A percentile compares a stretch with the other conserved stretches of the same genome.
Conservation (phyloP, 1,139 yeast species). For the Insectozyma bohioensis region DNA sequence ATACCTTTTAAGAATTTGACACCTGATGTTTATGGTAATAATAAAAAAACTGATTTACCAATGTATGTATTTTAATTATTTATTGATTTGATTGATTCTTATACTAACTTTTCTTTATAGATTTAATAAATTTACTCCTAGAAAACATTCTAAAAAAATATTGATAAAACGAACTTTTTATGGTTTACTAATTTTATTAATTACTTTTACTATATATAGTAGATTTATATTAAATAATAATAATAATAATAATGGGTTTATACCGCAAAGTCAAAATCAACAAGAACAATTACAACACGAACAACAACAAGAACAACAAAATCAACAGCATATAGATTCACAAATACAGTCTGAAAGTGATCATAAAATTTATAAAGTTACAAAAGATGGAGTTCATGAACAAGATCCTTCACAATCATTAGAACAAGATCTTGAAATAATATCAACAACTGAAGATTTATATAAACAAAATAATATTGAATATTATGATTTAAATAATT, state of each 20-base stretch:
- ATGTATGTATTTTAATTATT: constrained; percentile 26
- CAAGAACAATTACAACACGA: constrained; percentile 4
- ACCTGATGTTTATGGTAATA: constrained; percentile 29
- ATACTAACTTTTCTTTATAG: constrained; percentile 12
- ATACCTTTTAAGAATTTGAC: constrained; percentile 5
- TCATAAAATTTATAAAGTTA: constrained; percentile 33
- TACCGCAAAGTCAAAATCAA: background rate
- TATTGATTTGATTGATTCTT: background rate
- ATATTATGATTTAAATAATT: constrained; percentile 60
- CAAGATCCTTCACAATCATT: constrained; percentile 5
- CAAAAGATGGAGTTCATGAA: constrained; percentile 36
- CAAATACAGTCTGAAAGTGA: constrained; percentile 9
- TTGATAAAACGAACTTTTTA: constrained; percentile 13
- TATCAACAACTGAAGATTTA: constrained; percentile 18
- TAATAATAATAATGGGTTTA: background rate
- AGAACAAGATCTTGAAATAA: constrained; percentile 7
- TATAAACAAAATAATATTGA: constrained; percentile 44
- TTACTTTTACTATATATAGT: constrained; percentile 13
- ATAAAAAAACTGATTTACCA: constrained; percentile 48
- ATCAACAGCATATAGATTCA: constrained; percentile 3
- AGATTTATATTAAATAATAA: constrained; percentile 5
- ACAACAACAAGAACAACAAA: constrained; percentile 2
- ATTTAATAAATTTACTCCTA: constrained; percentile 15
- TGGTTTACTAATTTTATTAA: constrained; percentile 10
- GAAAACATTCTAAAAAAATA: constrained; percentile 14